Percentiles rank a stretch among this genome's conserved stretches.
These are phyloP conservation scores for Leptographium wingfieldii DNA, from an alignment of 2,329 filamentous ascomycete genomes.

Conservation along the genomic window DNA sequence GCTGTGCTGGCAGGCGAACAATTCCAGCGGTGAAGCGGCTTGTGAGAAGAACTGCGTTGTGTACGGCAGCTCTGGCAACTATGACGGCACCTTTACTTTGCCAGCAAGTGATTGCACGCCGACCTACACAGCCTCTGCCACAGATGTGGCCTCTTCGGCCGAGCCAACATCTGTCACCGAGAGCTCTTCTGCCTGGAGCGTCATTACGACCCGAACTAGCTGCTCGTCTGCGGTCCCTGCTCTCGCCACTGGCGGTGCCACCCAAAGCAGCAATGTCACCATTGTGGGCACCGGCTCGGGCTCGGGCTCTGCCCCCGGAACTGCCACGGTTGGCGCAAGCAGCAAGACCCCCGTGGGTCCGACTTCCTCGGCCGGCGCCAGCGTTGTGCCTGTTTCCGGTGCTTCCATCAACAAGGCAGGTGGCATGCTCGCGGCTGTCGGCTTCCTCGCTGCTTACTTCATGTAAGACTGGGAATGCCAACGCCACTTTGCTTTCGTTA, in stretches of 20 bases:
- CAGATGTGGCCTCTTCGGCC: slow-evolving; percentile 6
- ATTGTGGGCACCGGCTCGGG: background rate
- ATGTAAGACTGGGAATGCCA: slow-evolving; percentile 20
- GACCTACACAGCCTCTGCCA: slow-evolving; percentile 12
- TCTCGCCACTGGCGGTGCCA: background rate
- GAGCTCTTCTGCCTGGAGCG: background rate
- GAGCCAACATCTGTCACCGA: slow-evolving; percentile 6
- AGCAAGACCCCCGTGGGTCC: slow-evolving; percentile 8
- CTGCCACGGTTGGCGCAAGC: background rate
- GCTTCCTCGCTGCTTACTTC: slow-evolving; percentile 27
- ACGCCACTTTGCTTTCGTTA: too few species aligned
- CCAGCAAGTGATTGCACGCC: slow-evolving; percentile 23
- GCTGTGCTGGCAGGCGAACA: slow-evolving; percentile 28
- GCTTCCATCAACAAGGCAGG: slow-evolving; percentile 19
- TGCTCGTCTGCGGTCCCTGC: background rate
- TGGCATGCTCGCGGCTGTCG: slow-evolving; percentile 24
- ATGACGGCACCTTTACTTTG: slow-evolving; percentile 24
- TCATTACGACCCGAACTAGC: background rate
- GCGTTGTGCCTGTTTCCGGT: slow-evolving; percentile 15
- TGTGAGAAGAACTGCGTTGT: slow-evolving; percentile 38
- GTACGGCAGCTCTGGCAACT: slow-evolving; percentile 20
- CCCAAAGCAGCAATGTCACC: background rate
- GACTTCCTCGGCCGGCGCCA: slow-evolving; percentile 1
- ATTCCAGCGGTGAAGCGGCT: slow-evolving; percentile 28
- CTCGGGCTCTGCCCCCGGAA: slow-evolving; percentile 7